Conservation (phyloP, 176 grass and related monocot genomes). For the Avena eriantha region DNA sequence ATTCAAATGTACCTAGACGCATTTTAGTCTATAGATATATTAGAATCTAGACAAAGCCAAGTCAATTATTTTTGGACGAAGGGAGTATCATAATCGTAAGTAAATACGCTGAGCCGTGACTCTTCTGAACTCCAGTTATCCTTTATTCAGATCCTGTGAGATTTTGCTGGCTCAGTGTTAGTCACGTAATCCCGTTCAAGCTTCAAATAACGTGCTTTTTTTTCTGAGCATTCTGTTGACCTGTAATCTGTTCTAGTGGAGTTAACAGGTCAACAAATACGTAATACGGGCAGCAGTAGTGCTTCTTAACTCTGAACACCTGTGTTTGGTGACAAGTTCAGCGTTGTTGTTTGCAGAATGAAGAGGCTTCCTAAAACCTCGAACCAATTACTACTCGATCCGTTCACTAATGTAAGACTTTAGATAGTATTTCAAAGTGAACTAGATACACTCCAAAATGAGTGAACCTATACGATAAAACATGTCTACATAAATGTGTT, state of each 20-base stretch:
- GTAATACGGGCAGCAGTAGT: neutral
- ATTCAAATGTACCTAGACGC: too few relatives aligned
- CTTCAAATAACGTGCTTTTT: neutral
- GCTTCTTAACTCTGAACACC: neutral
- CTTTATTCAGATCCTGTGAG: neutral
- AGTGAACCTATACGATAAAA: too few relatives aligned
- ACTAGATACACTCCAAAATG: too few relatives aligned
- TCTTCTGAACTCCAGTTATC: neutral
- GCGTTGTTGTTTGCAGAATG: neutral
- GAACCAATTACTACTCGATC: neutral
- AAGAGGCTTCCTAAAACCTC: neutral
- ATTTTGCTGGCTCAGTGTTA: neutral
- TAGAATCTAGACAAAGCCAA: too few relatives aligned
- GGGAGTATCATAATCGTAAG: neutral
- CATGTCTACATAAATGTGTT: too few relatives aligned
- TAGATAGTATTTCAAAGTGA: too few relatives aligned
- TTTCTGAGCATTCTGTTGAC: neutral
- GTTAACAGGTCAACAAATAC: neutral
- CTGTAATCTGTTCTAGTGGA: neutral
- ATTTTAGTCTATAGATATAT: too few relatives aligned
- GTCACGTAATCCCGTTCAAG: neutral
- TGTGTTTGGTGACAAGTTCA: neutral
- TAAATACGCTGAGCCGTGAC: neutral
- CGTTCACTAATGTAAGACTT: too few relatives aligned
- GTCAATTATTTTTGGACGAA: too few relatives aligned